Percentiles rank a stretch among this genome's conserved stretches.
phyloP scores from a whole-genome alignment of 768 basidiomycete species.

The Panaeolus papilionaceus region DNA sequence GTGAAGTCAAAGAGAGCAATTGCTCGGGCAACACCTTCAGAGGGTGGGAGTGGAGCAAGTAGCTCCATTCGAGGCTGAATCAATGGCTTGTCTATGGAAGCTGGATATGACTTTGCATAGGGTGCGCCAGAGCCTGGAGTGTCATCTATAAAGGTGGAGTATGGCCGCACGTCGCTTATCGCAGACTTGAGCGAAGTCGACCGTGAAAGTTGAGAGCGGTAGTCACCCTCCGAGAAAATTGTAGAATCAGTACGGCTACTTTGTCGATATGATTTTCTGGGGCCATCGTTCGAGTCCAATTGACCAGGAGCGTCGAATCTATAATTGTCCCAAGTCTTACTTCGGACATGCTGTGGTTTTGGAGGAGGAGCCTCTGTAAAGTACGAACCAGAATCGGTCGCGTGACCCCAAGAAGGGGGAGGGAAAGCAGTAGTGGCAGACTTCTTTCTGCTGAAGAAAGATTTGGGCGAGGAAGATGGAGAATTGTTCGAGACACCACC shows the following conservation, averaged over 20 bases:
- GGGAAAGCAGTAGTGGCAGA: conserved; percentile 57
- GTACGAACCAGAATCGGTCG: conserved; percentile 59
- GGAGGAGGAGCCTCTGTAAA: conserved; percentile 42
- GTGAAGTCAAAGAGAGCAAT: conserved; percentile 78
- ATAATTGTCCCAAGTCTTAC: conserved; percentile 38
- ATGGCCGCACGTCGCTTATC: not conserved
- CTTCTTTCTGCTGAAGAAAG: conserved; percentile 56
- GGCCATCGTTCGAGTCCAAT: not conserved
- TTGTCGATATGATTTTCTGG: not conserved
- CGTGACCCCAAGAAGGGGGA: conserved; percentile 65
- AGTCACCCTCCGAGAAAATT: not conserved
- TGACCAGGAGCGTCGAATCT: conserved; percentile 1
- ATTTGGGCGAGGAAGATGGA: conserved; percentile 37
- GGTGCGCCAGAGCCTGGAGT: not conserved
- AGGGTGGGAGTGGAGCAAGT: conserved; percentile 50
- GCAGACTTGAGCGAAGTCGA: not conserved
- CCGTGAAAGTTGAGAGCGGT: not conserved
- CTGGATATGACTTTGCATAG: conserved; percentile 2
- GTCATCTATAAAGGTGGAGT: not conserved
- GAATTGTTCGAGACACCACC: conserved; percentile 53
- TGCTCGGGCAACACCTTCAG: conserved; percentile 72
- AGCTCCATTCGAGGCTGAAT: conserved; percentile 59
- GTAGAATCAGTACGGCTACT: not conserved
- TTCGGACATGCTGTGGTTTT: conserved; percentile 26
- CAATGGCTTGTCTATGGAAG: conserved; percentile 22